Conservation (phyloP, 768 basidiomycete genomes). For the Amanita rubescens region DNA sequence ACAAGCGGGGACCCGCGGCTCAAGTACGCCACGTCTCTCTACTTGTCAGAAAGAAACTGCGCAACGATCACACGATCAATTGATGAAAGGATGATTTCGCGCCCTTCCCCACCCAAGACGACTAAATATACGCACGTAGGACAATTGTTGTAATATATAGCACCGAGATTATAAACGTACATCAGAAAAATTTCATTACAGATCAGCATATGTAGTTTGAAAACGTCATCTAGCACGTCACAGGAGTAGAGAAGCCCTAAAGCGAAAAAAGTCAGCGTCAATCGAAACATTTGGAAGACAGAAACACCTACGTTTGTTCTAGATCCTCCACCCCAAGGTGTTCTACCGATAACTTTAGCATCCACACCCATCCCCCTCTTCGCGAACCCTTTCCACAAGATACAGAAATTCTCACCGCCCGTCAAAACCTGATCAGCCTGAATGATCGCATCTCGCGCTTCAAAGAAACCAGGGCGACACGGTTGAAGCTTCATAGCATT, state of each 20-base stretch:
- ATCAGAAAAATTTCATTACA: no score
- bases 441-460: constrained; percentile 84
- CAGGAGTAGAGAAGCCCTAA: neutral
- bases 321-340: constrained; percentile 92
- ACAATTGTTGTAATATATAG: no score
- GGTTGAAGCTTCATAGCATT: constrained; percentile 94
- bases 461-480: constrained; percentile 86
- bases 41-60: no score
- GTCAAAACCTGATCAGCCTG: constrained; percentile 88
- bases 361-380: constrained; percentile 74
- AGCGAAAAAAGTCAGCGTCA: neutral
- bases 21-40: no score
- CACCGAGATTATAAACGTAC: no score
- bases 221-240: neutral
- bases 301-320: constrained; percentile 48
- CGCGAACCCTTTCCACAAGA: constrained; percentile 81
- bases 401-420: constrained; percentile 88
- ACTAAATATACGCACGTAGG: no score
- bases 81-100: no score
- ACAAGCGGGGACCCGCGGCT: no score
- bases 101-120: no score
- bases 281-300: neutral
- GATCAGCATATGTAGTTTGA: no score
- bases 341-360: constrained; percentile 64
- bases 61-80: no score